Evolutionary conservation across 2,329 filamentous ascomycete species (phyloP), one percentile per base, ranked within the genome.

Genomic region (Sporothrix humicola): DNA sequence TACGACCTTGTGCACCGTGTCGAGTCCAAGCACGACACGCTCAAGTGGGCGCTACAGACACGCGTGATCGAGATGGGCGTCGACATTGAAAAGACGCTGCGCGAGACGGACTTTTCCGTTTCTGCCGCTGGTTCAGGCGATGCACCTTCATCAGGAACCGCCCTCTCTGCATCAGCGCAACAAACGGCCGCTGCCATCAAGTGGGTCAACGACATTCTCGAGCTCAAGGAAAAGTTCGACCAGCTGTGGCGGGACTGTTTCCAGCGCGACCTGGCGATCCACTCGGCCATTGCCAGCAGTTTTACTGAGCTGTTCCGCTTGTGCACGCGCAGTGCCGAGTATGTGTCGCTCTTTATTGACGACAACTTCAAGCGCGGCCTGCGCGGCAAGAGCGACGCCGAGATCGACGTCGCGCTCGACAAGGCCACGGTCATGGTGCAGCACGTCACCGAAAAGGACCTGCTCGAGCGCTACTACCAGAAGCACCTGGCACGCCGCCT

Each of bases 391-490:
- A 95, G 93, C 0, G 96, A 98, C 78, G 87, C 87, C 42, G 95
- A 98, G 79, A 89, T 98, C 15, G 95, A 98, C 78, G 82, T 84
- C 8, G 89, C 97, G 0, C 85, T 98, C 56, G 95, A 98, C 74
- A 97, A 96, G 80, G 95, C 95, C 13, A 97, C 97, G 75, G 90
- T 92, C 0, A 85, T 99, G 7, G 88, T 99, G 71, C 91, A 94
- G 63, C 98, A 97, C 78, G 88, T 99, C 52, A 89, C 91, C 72
- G 95, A 98, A 79, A 96, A 95, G 82, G 96, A 99, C 80, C 87
- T 97, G 77, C 98, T 99, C 79, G 95, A 99, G 83, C 90, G 93
- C 4, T 99, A 99, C 82, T 98, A 99, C 85, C 97, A 98, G 85
- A 97, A 97, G 81, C 96, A 99, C 82, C 87, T 99, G 31, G 95